phyloP scores from a whole-genome alignment of 2,329 filamentous ascomycete species.

The Pseudocercospora fijiensis region DNA sequence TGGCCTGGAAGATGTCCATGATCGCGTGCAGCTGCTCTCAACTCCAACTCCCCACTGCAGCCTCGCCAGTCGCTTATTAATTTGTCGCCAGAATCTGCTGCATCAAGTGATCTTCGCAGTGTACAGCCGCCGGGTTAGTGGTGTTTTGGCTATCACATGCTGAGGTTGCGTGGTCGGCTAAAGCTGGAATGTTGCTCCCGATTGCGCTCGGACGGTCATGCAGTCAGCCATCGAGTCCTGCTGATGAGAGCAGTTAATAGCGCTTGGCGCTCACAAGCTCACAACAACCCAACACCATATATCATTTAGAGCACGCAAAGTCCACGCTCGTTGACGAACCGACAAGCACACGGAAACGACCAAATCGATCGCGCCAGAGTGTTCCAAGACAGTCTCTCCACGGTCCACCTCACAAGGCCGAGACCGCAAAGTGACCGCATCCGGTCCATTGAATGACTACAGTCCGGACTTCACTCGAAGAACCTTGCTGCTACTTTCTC shows the following conservation, averaged over 20 bases:
- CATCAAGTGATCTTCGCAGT: not conserved
- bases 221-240: not conserved
- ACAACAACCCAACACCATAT: not conserved
- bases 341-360: not conserved
- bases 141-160: not conserved
- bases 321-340: not conserved
- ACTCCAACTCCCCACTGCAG: no score
- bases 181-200: not conserved
- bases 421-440: not conserved
- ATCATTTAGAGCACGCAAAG: not conserved
- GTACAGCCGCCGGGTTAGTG: not conserved
- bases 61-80: not conserved
- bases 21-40: slow-evolving; percentile 5
- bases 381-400: not conserved
- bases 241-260: no score
- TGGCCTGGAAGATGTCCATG: slow-evolving; percentile 93
- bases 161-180: not conserved
- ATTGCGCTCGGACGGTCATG: no score
- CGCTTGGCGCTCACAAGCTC: not conserved
- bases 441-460: not conserved
- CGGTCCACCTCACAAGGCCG: not conserved
- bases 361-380: not conserved
- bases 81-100: not conserved
- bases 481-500: slow-evolving; percentile 3
- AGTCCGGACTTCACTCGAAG: not conserved